A percentile compares a stretch with the other conserved stretches of the same genome.
phyloP scores from a whole-genome alignment of 1,139 yeast genomes.

The Geotrichum macrosporum region DNA sequence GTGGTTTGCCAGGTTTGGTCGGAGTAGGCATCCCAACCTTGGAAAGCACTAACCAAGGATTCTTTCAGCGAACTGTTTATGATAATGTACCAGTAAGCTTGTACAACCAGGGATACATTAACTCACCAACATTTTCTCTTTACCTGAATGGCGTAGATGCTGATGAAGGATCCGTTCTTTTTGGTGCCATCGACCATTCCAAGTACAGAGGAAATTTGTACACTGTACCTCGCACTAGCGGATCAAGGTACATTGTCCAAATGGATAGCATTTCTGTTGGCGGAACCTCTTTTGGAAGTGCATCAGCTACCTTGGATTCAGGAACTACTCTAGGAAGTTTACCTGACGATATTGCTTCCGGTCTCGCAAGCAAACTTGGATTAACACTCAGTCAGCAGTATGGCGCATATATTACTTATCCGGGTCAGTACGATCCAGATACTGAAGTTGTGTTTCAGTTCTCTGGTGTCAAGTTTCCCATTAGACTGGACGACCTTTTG shows the following conservation, averaged over 20 bases:
- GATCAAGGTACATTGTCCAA: constrained; percentile 20
- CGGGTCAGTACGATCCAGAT: constrained; percentile 11
- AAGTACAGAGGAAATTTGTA: constrained; percentile 42
- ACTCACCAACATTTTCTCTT: constrained; percentile 45
- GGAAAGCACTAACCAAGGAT: constrained; percentile 23
- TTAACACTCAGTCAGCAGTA: constrained; percentile 21
- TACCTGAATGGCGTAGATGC: constrained; percentile 26
- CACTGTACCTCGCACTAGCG: constrained; percentile 25
- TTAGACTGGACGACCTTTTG: constrained; percentile 24
- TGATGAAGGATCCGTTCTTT: constrained; percentile 41
- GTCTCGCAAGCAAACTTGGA: constrained; percentile 22
- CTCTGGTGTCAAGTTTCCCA: constrained; percentile 25
- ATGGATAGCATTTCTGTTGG: constrained; percentile 21
- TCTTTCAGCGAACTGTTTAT: constrained; percentile 20
- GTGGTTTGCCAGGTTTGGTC: constrained; percentile 30
- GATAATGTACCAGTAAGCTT: constrained; percentile 28
- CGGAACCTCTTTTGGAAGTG: constrained; percentile 15
- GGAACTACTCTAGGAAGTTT: constrained; percentile 32
- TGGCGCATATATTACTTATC: constrained; percentile 13
- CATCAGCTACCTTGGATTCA: constrained; percentile 27
- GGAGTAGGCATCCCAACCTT: constrained; percentile 27
- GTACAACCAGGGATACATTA: constrained; percentile 43
- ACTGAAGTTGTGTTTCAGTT: constrained; percentile 23
- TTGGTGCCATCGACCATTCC: constrained; percentile 51
- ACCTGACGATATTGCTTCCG: constrained; percentile 22